A percentile compares a stretch with the other conserved stretches of the same genome.
Conservation (phyloP, 148 eudicot genomes). For the Rhododendron griersonianum region DNA sequence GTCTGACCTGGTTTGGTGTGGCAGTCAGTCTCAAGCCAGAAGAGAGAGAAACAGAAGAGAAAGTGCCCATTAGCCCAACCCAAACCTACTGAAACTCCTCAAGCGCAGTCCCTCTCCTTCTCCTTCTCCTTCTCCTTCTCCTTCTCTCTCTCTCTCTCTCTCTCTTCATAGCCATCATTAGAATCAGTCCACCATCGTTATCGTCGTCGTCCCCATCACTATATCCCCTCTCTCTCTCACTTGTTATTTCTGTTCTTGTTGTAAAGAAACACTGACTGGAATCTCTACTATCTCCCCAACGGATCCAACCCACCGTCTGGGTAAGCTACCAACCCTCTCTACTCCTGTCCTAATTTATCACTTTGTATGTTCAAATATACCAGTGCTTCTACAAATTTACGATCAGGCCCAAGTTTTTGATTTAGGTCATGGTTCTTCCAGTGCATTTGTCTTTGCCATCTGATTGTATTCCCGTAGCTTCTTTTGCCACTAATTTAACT, state of each 20-base stretch:
- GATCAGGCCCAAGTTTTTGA: constrained; percentile 4
- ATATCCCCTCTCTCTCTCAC: not conserved
- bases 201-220: not conserved
- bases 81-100: not conserved
- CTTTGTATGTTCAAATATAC: not conserved
- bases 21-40: not conserved
- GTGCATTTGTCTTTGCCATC: not conserved
- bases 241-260: not conserved
- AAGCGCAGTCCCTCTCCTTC: not conserved
- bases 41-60: not conserved
- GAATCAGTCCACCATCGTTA: constrained; percentile 11
- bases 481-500: not conserved
- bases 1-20: not conserved
- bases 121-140: not conserved
- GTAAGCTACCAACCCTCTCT: constrained; percentile 13
- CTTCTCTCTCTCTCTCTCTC: not conserved
- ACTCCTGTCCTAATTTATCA: not conserved
- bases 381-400: not conserved
- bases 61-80: not conserved
- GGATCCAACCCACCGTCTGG: constrained; percentile 32
- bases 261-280: constrained; percentile 5
- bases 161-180: not conserved
- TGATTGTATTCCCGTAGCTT: not conserved
- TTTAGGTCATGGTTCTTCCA: not conserved
- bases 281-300: constrained; percentile 19